Evolutionary conservation across 2,329 filamentous ascomycete genomes (phyloP).

Genomic region (Zalaria obscura): DNA sequence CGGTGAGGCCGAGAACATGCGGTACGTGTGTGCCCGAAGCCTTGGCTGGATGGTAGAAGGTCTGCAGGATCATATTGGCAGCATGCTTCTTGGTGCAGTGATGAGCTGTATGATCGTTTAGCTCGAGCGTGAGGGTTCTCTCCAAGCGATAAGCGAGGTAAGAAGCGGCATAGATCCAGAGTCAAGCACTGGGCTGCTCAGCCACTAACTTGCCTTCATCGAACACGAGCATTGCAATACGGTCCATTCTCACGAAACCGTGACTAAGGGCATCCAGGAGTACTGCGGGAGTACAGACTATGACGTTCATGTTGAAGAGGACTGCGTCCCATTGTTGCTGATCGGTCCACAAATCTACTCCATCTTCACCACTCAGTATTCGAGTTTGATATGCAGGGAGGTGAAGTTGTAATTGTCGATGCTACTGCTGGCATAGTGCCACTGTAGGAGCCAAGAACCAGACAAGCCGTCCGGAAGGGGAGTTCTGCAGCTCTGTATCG

Average conservation of each 20-base stretch:
- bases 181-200: not conserved
- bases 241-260: slow-evolving; percentile 53
- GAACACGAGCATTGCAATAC: slow-evolving; percentile 58
- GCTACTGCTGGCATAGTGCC: slow-evolving; percentile 31
- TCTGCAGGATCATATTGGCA: slow-evolving; percentile 56
- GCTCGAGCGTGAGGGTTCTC: no score
- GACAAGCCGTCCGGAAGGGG: slow-evolving; percentile 22
- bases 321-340: slow-evolving; percentile 52
- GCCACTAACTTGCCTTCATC: slow-evolving; percentile 52
- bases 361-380: slow-evolving; percentile 52
- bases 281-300: slow-evolving; percentile 66
- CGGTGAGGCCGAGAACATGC: slow-evolving; percentile 63
- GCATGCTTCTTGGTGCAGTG: slow-evolving; percentile 53
- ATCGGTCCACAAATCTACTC: slow-evolving; percentile 59
- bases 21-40: slow-evolving; percentile 34
- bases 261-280: slow-evolving; percentile 61
- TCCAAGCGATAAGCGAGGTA: no score
- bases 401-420: slow-evolving; percentile 17
- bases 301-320: slow-evolving; percentile 50
- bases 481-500: slow-evolving; percentile 25
- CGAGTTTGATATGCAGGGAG: slow-evolving; percentile 40
- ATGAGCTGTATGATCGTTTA: slow-evolving; percentile 41
- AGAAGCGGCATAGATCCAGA: no score
- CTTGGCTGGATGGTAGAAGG: slow-evolving; percentile 47
- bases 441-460: slow-evolving; percentile 34